phyloP scores from a whole-genome alignment of 768 basidiomycete species.

The Xanthoconium stramineum region DNA sequence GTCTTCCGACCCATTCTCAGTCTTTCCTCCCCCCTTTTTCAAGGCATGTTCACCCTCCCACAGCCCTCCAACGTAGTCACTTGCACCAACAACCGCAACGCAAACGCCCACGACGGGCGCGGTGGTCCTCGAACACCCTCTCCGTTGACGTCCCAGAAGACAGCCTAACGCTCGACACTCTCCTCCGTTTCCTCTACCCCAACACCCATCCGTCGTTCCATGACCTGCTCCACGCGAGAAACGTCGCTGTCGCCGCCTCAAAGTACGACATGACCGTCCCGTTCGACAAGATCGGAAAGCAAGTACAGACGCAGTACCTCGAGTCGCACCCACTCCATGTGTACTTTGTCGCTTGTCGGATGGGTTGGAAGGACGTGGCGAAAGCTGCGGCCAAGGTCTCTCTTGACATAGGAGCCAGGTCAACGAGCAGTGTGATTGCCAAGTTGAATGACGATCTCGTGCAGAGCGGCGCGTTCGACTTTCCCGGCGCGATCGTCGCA shows the following conservation, averaged over 20 bases:
- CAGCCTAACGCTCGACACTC: slow-evolving; percentile 1
- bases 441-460: neutral
- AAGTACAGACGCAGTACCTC: neutral
- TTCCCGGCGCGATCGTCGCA: neutral
- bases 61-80: neutral
- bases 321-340: neutral
- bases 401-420: neutral
- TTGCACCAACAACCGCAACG: neutral
- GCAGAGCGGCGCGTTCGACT: neutral
- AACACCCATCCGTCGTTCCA: neutral
- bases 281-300: neutral
- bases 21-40: slow-evolving; percentile 2
- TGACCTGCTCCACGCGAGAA: neutral
- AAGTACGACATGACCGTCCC: neutral
- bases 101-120: neutral
- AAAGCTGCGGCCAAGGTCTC: neutral
- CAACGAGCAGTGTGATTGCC: neutral
- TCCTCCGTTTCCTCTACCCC: slow-evolving; percentile 8
- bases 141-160: neutral
- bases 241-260: neutral
- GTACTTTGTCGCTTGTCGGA: neutral
- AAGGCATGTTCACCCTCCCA: slow-evolving; percentile 4
- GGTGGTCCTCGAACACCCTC: neutral
- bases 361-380: neutral
- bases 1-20: slow-evolving; percentile 2